These are phyloP conservation scores for Hepatocystis sp. DNA, from an alignment of 169 alveolate species.

Conservation along the genomic window DNA sequence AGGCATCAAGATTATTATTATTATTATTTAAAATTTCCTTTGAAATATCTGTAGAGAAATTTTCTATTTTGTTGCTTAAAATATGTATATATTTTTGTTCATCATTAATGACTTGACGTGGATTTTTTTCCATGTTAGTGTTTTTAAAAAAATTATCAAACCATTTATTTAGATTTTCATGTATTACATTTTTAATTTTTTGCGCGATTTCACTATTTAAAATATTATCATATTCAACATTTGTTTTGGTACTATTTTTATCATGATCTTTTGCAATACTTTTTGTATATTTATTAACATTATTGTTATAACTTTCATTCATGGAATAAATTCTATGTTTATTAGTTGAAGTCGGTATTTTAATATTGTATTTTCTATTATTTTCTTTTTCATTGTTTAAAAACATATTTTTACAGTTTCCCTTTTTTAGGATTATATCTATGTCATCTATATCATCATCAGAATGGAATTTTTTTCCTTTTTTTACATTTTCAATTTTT, in stretches of 20 bases:
- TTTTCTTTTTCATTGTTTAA: constrained; percentile 13
- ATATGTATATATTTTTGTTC: neutral
- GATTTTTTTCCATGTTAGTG: constrained; percentile 7
- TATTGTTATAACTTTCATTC: constrained; percentile 20
- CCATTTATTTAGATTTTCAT: constrained; percentile 46
- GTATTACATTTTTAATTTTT: constrained; percentile 60
- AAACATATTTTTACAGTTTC: constrained; percentile 44
- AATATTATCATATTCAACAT: neutral
- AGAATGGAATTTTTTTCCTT: neutral
- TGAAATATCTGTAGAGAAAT: neutral
- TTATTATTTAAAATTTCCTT: too few relatives aligned
- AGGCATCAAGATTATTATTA: too few relatives aligned
- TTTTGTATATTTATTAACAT: too few relatives aligned
- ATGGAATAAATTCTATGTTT: constrained; percentile 54
- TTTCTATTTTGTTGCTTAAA: neutral
- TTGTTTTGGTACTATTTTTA: constrained; percentile 5
- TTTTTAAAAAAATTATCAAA: constrained; percentile 30
- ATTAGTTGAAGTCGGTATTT: constrained; percentile 20
- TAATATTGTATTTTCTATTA: neutral
- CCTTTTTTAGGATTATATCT: constrained; percentile 53
- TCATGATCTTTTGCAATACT: neutral
- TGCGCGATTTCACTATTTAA: constrained; percentile 30
- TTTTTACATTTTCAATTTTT: constrained; percentile 16
- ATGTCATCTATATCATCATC: constrained; percentile 56
- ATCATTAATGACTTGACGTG: neutral